Percentiles rank a stretch among this genome's conserved stretches.
Evolutionary conservation across 2,329 filamentous ascomycete genomes (phyloP).

Genomic region (Truncatella angustata): DNA sequence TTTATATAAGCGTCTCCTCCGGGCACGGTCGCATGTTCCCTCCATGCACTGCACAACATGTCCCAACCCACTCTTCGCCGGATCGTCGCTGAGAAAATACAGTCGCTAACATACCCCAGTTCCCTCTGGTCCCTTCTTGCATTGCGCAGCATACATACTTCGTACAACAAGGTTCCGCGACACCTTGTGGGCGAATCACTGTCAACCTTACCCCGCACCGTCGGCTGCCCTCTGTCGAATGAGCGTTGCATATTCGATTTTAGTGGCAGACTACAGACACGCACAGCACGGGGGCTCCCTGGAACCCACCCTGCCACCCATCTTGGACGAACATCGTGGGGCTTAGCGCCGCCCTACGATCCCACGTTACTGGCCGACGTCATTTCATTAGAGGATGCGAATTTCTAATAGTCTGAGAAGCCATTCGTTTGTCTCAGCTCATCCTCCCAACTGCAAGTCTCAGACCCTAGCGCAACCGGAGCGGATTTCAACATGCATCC

Average conservation of each 20-base stretch:
- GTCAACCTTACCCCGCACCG: constrained; percentile 2
- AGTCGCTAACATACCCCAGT: background rate
- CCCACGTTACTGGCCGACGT: background rate
- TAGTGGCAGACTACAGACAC: no score
- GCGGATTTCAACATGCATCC: background rate
- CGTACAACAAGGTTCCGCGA: background rate
- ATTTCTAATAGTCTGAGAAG: background rate
- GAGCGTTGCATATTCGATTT: background rate
- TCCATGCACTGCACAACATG: no score
- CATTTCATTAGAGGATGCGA: constrained; percentile 8
- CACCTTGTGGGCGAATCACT: background rate
- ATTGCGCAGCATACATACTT: no score
- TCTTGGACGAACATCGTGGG: background rate
- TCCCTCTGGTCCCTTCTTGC: background rate
- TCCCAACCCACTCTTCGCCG: background rate
- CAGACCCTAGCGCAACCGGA: background rate
- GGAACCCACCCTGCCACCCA: background rate
- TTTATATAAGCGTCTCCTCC: no score
- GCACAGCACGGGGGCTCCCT: background rate
- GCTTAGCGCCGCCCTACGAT: background rate
- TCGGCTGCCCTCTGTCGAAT: background rate
- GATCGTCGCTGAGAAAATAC: background rate
- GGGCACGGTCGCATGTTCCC: no score
- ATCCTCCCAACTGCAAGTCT: background rate
- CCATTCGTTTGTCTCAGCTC: background rate